Percentiles rank a stretch among this genome's conserved stretches.
phyloP scores from a whole-genome alignment of 192 early-diverging fungal species.

The Linnemannia elongata region DNA sequence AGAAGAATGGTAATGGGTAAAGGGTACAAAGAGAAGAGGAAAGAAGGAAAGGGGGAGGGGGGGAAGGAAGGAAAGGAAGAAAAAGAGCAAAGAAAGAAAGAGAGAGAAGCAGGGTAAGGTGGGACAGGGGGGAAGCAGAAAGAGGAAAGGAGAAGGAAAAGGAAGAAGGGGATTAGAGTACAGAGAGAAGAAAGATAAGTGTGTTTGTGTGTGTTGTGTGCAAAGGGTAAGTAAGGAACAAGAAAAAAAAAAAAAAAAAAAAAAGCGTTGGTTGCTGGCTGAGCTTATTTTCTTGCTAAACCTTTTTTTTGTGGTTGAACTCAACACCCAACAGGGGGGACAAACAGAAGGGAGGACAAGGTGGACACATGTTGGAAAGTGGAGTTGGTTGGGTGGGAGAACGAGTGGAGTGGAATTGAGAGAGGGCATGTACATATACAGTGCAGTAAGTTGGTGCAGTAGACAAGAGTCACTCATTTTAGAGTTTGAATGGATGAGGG shows the following conservation, averaged over 20 bases:
- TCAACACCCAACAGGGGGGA: background rate
- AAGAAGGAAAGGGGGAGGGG: background rate
- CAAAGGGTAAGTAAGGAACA: background rate
- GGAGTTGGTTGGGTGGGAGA: background rate
- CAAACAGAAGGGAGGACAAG: background rate
- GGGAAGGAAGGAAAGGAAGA: background rate
- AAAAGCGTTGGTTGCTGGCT: no score
- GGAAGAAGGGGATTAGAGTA: background rate
- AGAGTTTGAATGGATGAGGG: background rate
- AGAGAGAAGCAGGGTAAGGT: background rate
- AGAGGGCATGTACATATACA: background rate
- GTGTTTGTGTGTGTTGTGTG: background rate
- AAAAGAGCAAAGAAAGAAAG: background rate
- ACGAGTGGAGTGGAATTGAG: background rate
- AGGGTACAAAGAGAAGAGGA: background rate
- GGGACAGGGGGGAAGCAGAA: background rate
- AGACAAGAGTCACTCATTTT: background rate
- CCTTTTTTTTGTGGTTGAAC: background rate
- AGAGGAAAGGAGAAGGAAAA: background rate
- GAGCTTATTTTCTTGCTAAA: background rate
- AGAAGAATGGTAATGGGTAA: background rate
- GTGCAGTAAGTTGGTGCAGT: no score
- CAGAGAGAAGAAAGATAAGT: background rate
- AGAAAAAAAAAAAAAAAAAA: slow-evolving; percentile 5
- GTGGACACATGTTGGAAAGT: background rate